Evolutionary conservation across 805 yeast species (phyloP), one percentile per base, ranked within the genome.

Genomic region (Jamesozyma jinghongensis): DNA sequence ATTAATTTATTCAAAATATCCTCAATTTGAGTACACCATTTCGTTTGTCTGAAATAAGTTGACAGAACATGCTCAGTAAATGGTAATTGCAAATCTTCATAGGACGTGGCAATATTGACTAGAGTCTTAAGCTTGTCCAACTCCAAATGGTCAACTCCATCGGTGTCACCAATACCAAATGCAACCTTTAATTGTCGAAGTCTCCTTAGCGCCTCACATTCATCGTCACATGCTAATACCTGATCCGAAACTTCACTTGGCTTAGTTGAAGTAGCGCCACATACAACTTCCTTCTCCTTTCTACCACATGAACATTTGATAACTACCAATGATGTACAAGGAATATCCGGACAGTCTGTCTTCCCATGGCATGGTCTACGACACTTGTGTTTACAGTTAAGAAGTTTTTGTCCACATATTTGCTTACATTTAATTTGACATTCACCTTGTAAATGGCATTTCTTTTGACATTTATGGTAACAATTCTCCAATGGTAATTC

Each of bases 21-120:
- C 59, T 84, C 94, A 34, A 84, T 74, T 46, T 72, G 69, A 12
- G 63, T 56, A 59, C 94, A 80, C 92, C 94, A 86, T 11, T 61
- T 65, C 4, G 59, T 66, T 56, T 86, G 94, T 43, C 67, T 69
- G 4, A 63, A 53, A 52, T 67, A 83, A 1, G 74, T 62, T 1
- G 62, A 54, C 32, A 80, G 42, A 0, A 75, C 66, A 32, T 63
- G 61, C 16, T 73, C 75, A 0, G 73, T 53, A 57, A 77, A 75
- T 0, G 70, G 68, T 34, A 56, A 31, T 16, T 48, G 47, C 28
- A 56, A 38, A 33, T 57, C 63, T 36, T 57, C 57, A 40, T 48
- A 54, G 3, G 51, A 40, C 13, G 42, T 52, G 10, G 61, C 63
- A 10, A 41, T 42, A 10, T 56, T 48, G 4, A 54, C 48, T 26